Base-by-base conservation (phyloP, 441 rosid species). In the Syzygium malaccense region DNA sequence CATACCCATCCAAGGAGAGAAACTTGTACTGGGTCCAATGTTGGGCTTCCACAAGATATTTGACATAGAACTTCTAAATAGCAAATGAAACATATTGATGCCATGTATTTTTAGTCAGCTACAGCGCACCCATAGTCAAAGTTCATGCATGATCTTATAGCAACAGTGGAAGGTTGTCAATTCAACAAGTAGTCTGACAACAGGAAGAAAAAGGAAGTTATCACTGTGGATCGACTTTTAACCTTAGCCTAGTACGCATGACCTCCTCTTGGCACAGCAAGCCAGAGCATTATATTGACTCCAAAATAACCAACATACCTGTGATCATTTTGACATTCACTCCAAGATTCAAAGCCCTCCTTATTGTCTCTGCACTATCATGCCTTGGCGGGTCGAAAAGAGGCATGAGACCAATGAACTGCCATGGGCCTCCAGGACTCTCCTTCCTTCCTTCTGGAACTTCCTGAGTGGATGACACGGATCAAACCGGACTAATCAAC, bases 331-430 rank as follows among this genome's bases (percentile, higher is more conserved):
- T 88, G 62, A 88, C 89, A 84, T 85, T 88, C 49, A 88, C 87
- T 15, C 89, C 89, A 30, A 88, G 89, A 66, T 62, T 85, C 78
- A 88, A 86, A 88, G 89, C 89, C 80, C 86, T 28, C 48, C 62
- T 60, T 20, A 88, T 88, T 14, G 89, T 88, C 58, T 88, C 89
- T 4, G 89, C 89, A 32, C 89, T 84, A 56, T 88, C 89, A 28
- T 88, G 89, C 87, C 89, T 88, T 26, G 89, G 89, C 6, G 89
- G 89, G 78, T 88, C 89, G 1, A 88, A 88, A 62, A 88, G 89
- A 51, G 89, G 89, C 87, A 88, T 33, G 56, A 88, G 86, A 51
- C 89, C 87, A 51, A 85, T 60, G 84, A 88, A 88, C 83, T 88
- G 45, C 89, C 89, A 88, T 5, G 87, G 89, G 48, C 87, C 89